Evolutionary conservation across 805 yeast genomes (phyloP).

Genomic region (Wickerhamomyces bovis): DNA sequence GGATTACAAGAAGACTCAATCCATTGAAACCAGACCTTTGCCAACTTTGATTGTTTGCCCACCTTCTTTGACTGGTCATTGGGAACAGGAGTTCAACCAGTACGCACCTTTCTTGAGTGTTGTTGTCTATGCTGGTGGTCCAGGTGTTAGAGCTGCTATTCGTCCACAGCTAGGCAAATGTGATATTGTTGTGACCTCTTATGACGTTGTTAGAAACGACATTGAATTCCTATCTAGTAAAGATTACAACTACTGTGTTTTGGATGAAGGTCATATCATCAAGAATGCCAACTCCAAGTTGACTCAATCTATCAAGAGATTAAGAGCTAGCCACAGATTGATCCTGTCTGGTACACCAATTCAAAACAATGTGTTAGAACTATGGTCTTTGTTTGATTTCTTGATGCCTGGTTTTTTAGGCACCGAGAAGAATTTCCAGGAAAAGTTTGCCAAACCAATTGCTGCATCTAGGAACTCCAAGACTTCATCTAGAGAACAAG

Average conservation of each 20-base stretch:
- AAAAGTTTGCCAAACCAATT: constrained; percentile 95
- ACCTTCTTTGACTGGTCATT: constrained; percentile 96
- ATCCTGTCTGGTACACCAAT: constrained; percentile 96
- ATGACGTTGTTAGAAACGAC: constrained; percentile 95
- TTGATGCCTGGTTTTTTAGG: constrained; percentile 99
- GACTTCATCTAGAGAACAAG: constrained; percentile 88
- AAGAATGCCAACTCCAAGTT: constrained; percentile 86
- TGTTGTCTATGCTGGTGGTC: constrained; percentile 90
- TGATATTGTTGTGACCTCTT: constrained; percentile 92
- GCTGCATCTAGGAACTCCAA: constrained; percentile 88
- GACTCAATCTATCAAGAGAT: constrained; percentile 77
- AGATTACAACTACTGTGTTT: constrained; percentile 87
- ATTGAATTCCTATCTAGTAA: constrained; percentile 50
- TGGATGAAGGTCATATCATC: constrained; percentile 97
- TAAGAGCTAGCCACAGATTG: constrained; percentile 83
- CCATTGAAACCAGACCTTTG: constrained; percentile 62
- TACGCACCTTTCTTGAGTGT: constrained; percentile 85
- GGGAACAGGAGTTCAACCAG: constrained; percentile 92
- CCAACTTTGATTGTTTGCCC: constrained; percentile 93
- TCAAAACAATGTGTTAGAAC: constrained; percentile 91
- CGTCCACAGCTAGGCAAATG: constrained; percentile 44
- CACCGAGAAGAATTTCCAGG: constrained; percentile 88
- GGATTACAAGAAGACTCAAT: constrained; percentile 51
- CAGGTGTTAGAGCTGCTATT: constrained; percentile 56
- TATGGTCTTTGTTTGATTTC: constrained; percentile 97